Conservation (phyloP, 1,284 basidiomycete species). For the Leccinum griseonigrum region DNA sequence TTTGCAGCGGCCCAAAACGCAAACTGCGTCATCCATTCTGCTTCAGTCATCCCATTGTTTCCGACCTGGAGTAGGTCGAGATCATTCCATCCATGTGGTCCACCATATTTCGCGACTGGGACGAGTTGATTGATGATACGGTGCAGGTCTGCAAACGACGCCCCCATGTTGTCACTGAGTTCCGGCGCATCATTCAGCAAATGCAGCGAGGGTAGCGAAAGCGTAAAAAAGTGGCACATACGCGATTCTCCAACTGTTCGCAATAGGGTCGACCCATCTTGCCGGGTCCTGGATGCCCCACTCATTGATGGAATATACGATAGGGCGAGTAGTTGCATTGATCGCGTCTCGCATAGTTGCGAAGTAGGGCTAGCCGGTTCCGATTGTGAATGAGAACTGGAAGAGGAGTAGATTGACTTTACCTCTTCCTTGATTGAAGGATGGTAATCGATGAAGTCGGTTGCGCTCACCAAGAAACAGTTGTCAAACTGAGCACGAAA, state of each 20-base stretch:
- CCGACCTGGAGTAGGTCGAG: constrained; percentile 50
- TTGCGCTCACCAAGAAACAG: constrained; percentile 3
- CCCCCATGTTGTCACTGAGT: constrained; percentile 45
- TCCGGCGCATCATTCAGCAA: not conserved
- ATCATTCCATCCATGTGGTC: constrained; percentile 47
- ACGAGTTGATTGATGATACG: constrained; percentile 51
- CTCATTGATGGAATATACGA: constrained; percentile 54
- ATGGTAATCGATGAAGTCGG: not conserved
- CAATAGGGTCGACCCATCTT: constrained; percentile 43
- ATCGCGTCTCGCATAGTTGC: constrained; percentile 12
- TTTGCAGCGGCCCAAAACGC: constrained; percentile 39
- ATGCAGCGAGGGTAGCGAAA: not conserved
- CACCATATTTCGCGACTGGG: constrained; percentile 45
- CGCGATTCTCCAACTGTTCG: constrained; percentile 50
- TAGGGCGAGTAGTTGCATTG: constrained; percentile 40
- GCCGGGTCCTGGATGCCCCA: constrained; percentile 52
- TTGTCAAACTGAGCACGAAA: constrained; percentile 7
- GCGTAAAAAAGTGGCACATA: not conserved
- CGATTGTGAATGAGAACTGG: not conserved
- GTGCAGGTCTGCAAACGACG: constrained; percentile 45
- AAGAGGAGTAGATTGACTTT: not conserved
- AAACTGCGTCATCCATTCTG: constrained; percentile 48
- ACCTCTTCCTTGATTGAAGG: constrained; percentile 7
- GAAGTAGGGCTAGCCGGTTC: not conserved
- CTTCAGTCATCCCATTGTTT: constrained; percentile 40